Percentiles rank a stretch among this genome's conserved stretches.
These are phyloP conservation scores for Aspergillus pseudoviridinutans DNA, from an alignment of 2,329 filamentous ascomycete species.

Conservation along the genomic window DNA sequence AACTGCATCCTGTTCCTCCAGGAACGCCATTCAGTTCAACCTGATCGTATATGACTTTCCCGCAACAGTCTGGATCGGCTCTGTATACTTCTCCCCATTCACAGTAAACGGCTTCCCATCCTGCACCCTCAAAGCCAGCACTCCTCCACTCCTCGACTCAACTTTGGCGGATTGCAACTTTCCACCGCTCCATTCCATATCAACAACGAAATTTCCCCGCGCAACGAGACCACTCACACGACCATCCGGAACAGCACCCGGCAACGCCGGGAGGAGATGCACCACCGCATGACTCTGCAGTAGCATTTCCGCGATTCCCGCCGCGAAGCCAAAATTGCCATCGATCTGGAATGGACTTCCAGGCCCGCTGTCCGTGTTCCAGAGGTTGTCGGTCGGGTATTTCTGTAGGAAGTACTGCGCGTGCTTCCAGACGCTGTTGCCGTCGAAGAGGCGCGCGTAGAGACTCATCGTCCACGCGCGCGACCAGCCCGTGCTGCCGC, in stretches of 20 bases:
- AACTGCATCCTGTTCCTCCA: no score
- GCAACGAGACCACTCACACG: constrained; percentile 29
- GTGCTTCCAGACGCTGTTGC: constrained; percentile 30
- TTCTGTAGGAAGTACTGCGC: constrained; percentile 27
- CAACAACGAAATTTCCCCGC: constrained; percentile 32
- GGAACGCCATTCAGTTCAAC: background rate
- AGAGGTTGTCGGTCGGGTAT: constrained; percentile 7
- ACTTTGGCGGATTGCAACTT: constrained; percentile 8
- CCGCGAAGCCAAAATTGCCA: constrained; percentile 46
- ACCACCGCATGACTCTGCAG: constrained; percentile 35
- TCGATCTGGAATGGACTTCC: constrained; percentile 45
- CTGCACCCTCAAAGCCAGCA: constrained; percentile 4
- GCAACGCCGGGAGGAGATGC: constrained; percentile 35
- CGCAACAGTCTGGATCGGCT: background rate
- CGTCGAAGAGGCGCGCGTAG: constrained; percentile 42
- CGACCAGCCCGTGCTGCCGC: constrained; percentile 49
- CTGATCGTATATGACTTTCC: background rate
- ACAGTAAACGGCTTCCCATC: background rate
- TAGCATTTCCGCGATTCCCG: constrained; percentile 44
- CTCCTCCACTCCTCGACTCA: background rate
- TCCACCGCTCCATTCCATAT: constrained; percentile 31
- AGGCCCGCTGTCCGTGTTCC: constrained; percentile 9
- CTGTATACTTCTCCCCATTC: background rate
- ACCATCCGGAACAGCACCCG: constrained; percentile 26
- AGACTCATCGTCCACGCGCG: constrained; percentile 46